These are phyloP conservation scores for Metarhizium album DNA, from an alignment of 2,329 filamentous ascomycete species.

Conservation along the genomic window DNA sequence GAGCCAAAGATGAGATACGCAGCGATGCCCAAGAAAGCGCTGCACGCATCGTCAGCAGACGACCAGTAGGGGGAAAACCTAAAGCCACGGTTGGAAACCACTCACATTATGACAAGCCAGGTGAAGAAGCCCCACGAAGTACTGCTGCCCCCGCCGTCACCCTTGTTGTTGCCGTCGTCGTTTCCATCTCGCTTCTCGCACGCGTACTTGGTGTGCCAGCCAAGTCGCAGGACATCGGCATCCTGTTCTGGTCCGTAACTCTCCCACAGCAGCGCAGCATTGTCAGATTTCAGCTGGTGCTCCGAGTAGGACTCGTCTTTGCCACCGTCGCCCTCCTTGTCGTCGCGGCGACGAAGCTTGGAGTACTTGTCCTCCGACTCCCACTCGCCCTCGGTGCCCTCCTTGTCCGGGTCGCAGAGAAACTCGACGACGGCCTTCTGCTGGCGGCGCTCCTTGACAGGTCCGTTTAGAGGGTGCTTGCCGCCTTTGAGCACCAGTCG, in stretches of 20 bases:
- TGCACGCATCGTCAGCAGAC: slow-evolving; percentile 23
- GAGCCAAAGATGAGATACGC: slow-evolving; percentile 95
- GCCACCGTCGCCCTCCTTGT: slow-evolving; percentile 24
- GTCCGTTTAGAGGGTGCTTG: slow-evolving; percentile 40
- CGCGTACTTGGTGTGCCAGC: slow-evolving; percentile 81
- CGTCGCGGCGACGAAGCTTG: slow-evolving; percentile 14
- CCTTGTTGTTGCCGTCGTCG: slow-evolving; percentile 31
- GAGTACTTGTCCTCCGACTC: slow-evolving; percentile 32
- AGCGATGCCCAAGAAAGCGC: slow-evolving; percentile 73
- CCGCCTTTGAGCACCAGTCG: slow-evolving; percentile 57
- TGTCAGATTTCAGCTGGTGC: slow-evolving; percentile 41
- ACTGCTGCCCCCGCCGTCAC: slow-evolving; percentile 35
- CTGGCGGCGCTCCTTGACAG: slow-evolving; percentile 35
- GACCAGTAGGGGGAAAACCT: no score
- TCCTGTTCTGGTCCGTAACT: slow-evolving; percentile 56
- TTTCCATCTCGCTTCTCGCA: slow-evolving; percentile 49
- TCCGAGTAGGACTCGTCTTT: slow-evolving; percentile 33
- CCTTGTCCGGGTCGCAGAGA: slow-evolving; percentile 61
- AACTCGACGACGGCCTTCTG: slow-evolving; percentile 80
- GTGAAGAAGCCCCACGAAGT: slow-evolving; percentile 90
- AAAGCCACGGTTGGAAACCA: slow-evolving; percentile 11
- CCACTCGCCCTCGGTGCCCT: slow-evolving; percentile 64
- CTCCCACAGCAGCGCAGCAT: slow-evolving; percentile 62
- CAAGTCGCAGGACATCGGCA: slow-evolving; percentile 55
- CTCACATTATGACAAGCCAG: slow-evolving; percentile 90